These are phyloP conservation scores for Phytophthora ohioensis DNA, from an alignment of 352 stramenopile genomes.

Conservation along the genomic window DNA sequence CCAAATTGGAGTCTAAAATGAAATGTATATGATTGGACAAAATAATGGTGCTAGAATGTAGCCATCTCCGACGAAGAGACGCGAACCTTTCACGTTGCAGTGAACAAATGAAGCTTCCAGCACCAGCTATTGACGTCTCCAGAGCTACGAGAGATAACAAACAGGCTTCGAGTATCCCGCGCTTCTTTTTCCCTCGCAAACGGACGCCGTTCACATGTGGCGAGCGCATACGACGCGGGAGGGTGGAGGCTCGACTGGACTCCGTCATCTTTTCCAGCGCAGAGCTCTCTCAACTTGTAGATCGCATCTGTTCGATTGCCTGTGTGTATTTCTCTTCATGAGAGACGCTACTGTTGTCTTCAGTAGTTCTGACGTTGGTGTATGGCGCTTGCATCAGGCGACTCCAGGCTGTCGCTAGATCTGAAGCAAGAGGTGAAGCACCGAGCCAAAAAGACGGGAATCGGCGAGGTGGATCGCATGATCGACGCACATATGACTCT, in stretches of 20 bases:
- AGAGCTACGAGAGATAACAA: neutral
- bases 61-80: conserved; percentile 32
- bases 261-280: conserved; percentile 28
- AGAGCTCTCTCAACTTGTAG: conserved; percentile 30
- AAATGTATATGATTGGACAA: conserved; percentile 19
- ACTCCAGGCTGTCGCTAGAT: conserved; percentile 1
- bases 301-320: conserved; percentile 24
- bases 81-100: neutral
- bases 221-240: conserved; percentile 30
- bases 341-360: neutral
- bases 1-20: conserved; percentile 6
- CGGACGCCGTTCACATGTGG: conserved; percentile 37
- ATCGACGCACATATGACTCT: conserved; percentile 41
- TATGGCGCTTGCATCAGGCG: conserved; percentile 1
- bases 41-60: conserved; percentile 11
- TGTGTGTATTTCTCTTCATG: conserved; percentile 17
- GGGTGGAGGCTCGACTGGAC: conserved; percentile 25
- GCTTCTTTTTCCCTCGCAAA: conserved; percentile 56
- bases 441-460: conserved; percentile 21
- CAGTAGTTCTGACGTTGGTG: neutral
- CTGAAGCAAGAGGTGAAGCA: conserved; percentile 35
- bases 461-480: conserved; percentile 51
- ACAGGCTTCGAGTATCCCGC: conserved; percentile 40
- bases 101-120: neutral
- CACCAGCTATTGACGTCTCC: neutral